Conservation (phyloP, 2,329 filamentous ascomycete genomes). For the Fusarium albosuccineum region DNA sequence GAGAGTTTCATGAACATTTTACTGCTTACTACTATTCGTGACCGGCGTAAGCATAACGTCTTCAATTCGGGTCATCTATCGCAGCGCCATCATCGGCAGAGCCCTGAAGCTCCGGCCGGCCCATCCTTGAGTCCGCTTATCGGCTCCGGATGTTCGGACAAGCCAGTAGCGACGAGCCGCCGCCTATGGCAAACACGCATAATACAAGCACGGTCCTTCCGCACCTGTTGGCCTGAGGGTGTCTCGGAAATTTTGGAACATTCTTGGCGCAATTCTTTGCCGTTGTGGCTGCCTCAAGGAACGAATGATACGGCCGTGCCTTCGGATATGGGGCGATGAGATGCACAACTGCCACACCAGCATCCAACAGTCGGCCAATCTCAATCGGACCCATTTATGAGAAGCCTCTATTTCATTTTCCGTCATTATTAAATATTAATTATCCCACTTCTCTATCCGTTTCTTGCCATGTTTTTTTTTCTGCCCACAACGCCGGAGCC, state of each 20-base stretch:
- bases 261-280: too few relatives aligned
- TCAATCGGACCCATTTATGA: too few relatives aligned
- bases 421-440: neutral
- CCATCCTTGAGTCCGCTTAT: neutral
- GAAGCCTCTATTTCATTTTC: neutral
- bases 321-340: neutral
- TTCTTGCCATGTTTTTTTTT: neutral
- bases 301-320: too few relatives aligned
- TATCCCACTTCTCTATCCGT: neutral
- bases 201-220: too few relatives aligned
- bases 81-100: neutral
- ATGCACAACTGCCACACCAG: too few relatives aligned
- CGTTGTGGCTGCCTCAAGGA: too few relatives aligned
- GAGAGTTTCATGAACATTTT: too few relatives aligned
- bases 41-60: neutral
- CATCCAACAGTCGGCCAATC: too few relatives aligned
- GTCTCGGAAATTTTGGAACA: too few relatives aligned
- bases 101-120: neutral
- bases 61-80: slow-evolving; percentile 4
- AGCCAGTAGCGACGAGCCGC: neutral
- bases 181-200: too few relatives aligned
- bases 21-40: neutral
- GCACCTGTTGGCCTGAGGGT: too few relatives aligned
- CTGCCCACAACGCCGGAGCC: neutral
- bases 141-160: neutral